Evolutionary conservation across 805 yeast species (phyloP).

Genomic region (Candida loeiensis): DNA sequence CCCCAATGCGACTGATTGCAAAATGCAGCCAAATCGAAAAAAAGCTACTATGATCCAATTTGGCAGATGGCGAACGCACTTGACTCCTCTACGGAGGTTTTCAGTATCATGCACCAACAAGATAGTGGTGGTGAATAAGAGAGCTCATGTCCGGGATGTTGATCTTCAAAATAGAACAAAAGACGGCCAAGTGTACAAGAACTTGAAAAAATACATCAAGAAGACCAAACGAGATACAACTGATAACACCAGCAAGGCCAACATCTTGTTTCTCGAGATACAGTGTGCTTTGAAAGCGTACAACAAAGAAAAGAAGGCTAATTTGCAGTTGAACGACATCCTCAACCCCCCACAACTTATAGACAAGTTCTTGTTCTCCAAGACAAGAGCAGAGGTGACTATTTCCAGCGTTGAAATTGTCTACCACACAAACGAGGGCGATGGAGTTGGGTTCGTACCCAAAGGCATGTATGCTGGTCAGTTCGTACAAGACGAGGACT

Average conservation of each 20-base stretch:
- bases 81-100: neutral
- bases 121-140: slow-evolving; percentile 6
- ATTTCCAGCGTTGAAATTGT: slow-evolving; percentile 18
- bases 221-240: slow-evolving; percentile 30
- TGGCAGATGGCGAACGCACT: neutral
- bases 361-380: slow-evolving; percentile 21
- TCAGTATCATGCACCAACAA: neutral
- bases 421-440: slow-evolving; percentile 32
- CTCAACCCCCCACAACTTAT: slow-evolving; percentile 21
- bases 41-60: neutral
- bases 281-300: slow-evolving; percentile 16
- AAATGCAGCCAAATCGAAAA: neutral
- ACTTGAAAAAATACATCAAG: slow-evolving; percentile 12
- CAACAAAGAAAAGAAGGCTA: slow-evolving; percentile 5
- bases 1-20: too few species aligned
- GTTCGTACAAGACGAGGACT: slow-evolving; percentile 11
- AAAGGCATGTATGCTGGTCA: slow-evolving; percentile 17
- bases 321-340: slow-evolving; percentile 15
- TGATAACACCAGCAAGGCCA: slow-evolving; percentile 27
- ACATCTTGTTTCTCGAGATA: slow-evolving; percentile 24
- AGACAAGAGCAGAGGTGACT: slow-evolving; percentile 17
- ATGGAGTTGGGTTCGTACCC: slow-evolving; percentile 34
- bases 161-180: neutral
- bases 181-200: slow-evolving; percentile 8
- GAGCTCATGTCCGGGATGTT: neutral